Evolutionary conservation across 2,329 filamentous ascomycete genomes (phyloP).

Genomic region (Lithohypha guttulata): DNA sequence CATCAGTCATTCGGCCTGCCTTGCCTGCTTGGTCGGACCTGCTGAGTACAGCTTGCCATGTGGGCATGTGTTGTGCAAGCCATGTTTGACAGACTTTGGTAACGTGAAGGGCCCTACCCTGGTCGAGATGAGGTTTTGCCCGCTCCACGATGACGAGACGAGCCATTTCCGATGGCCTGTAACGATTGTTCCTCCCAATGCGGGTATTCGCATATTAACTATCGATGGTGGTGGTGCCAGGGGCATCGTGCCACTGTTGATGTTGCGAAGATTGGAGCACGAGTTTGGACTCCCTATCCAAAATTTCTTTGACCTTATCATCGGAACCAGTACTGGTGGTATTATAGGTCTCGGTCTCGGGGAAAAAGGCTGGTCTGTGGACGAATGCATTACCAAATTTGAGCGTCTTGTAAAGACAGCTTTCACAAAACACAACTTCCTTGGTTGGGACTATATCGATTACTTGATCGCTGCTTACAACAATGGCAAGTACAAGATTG

Average conservation of each 20-base stretch:
- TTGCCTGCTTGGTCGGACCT: constrained; percentile 36
- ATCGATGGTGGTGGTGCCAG: not conserved
- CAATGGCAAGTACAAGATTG: not conserved
- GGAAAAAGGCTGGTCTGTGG: constrained; percentile 29
- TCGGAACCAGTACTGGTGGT: constrained; percentile 38
- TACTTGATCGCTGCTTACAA: not conserved
- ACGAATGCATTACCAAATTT: constrained; percentile 17
- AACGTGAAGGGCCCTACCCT: constrained; percentile 25
- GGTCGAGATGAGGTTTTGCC: not conserved
- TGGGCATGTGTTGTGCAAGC: constrained; percentile 37
- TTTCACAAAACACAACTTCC: constrained; percentile 30
- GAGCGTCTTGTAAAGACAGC: constrained; percentile 30
- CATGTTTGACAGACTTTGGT: constrained; percentile 30
- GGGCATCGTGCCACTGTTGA: constrained; percentile 24
- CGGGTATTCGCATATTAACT: not conserved
- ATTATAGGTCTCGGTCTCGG: constrained; percentile 35
- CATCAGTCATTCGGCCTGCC: constrained; percentile 36
- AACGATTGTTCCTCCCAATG: not conserved
- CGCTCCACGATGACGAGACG: not conserved
- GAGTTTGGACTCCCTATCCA: constrained; percentile 34
- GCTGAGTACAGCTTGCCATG: constrained; percentile 36
- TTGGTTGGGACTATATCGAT: constrained; percentile 23
- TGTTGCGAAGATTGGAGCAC: constrained; percentile 32
- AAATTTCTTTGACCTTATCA: constrained; percentile 40
- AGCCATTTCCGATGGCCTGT: not conserved